Evolutionary conservation across 1,139 yeast genomes (phyloP), one percentile per base, ranked within the genome.

Genomic region (Nakaseomyces bracarensis): DNA sequence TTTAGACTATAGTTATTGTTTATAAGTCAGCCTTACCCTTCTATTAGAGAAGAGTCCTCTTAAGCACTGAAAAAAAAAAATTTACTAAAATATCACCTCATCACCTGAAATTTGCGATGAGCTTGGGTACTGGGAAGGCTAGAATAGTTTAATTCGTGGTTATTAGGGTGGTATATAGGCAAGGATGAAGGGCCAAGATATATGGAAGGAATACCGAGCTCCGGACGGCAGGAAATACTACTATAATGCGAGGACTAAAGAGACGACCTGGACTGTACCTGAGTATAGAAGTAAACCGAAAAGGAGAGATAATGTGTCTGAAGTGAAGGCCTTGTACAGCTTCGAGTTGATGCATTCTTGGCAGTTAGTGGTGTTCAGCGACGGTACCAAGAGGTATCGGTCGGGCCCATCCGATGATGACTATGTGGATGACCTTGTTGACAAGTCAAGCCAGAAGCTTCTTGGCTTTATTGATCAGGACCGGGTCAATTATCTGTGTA

Each of bases 181-280:
- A 29, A 21, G 21, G 16, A 14, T 21, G 31, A 18, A 28, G 23
- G 8, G 6, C 9, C 16, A 9, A 14, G 15, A 38, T 14, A 21
- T 47, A n/a, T 86, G 96, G 96, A 78, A 74, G 58, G 74, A 77
- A 49, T 72, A 72, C 27, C 65, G 64, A 18, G 85, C 82, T 46
- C 79, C 76, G 3, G 75, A 77, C 41, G 94, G 94, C 1, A 68
- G 78, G 30, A 68, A 68, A 3, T 33, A 33, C 26, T 33, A 20
- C 26, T 33, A 33, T 18, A 33, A 33, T 21, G 36, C 21, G 18
- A 33, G 4, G 26, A 82, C 94, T 0, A 73, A 77, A 44, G 77
- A 77, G 51, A 78, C 95, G 0, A 79, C 82, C 36, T 86, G 96
- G 95, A 82, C 81, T 5, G 74, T 77, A 49, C 96, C 96, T 0